Conservation (phyloP, 345 rosid genomes). For the Camelina neglecta region DNA sequence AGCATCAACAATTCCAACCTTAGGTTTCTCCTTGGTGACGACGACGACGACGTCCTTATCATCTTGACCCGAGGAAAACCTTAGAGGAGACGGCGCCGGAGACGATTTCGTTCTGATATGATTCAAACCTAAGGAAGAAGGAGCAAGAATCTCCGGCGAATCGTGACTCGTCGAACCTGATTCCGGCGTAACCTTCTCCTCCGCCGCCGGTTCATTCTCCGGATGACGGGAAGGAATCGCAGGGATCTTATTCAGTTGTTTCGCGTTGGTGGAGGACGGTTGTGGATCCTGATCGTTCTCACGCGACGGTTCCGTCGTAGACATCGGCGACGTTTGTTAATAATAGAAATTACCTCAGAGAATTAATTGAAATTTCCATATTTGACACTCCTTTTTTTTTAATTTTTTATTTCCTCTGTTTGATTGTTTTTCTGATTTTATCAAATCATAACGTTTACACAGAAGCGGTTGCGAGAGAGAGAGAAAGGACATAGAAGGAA, state of each 20-base stretch:
- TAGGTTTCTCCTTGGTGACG: conserved; percentile 23
- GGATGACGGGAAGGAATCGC: conserved; percentile 54
- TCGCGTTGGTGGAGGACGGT: conserved; percentile 39
- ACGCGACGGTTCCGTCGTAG: conserved; percentile 43
- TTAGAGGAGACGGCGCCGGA: conserved; percentile 59
- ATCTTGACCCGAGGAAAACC: conserved; percentile 53
- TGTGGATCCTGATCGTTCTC: conserved; percentile 38
- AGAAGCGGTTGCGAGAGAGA: conserved; percentile 40
- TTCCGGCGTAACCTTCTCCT: conserved; percentile 15
- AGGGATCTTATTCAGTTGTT: conserved; percentile 68
- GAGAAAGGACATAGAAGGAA: conserved; percentile 4
- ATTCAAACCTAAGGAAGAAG: conserved; percentile 75
- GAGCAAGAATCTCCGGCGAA: conserved; percentile 54
- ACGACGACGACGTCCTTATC: conserved; percentile 7
- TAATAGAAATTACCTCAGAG: neutral
- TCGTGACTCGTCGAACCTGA: conserved; percentile 28
- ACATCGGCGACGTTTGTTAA: conserved; percentile 40
- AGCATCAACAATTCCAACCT: conserved; percentile 24
- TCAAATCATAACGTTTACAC: conserved; percentile 32
- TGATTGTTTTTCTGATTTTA: conserved; percentile 4
- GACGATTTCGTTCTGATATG: conserved; percentile 75
- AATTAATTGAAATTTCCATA: conserved; percentile 26
- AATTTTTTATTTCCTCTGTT: neutral
- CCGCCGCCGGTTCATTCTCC: neutral
- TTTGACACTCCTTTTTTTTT: conserved; percentile 6